Percentiles rank a stretch among this genome's conserved stretches.
These are phyloP conservation scores for Pestalotiopsis sp. DNA, from an alignment of 2,329 filamentous ascomycete genomes.

Conservation along the genomic window DNA sequence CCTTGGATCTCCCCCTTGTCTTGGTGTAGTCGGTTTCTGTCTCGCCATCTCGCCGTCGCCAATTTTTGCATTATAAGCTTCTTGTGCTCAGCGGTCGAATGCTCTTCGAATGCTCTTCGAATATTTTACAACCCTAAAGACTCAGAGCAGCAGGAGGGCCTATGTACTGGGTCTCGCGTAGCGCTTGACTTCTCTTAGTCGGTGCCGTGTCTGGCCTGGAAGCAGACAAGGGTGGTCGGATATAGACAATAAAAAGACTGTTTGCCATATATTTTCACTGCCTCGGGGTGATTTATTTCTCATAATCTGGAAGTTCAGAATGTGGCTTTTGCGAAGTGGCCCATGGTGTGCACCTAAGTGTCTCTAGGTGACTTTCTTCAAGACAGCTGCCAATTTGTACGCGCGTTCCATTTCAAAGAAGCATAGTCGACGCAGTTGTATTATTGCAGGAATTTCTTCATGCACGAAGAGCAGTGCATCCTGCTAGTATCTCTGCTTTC, in stretches of 20 bases:
- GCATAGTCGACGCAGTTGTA: not conserved
- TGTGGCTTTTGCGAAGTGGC: too few species aligned
- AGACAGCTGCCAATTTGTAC: too few species aligned
- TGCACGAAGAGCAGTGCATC: not conserved
- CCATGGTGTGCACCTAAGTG: too few species aligned
- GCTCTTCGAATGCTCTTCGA: too few species aligned
- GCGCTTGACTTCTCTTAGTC: too few species aligned
- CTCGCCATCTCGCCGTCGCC: not conserved
- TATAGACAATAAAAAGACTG: not conserved
- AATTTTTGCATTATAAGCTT: not conserved
- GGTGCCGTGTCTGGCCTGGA: not conserved
- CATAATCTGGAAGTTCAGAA: too few species aligned
- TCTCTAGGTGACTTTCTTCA: too few species aligned
- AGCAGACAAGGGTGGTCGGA: not conserved
- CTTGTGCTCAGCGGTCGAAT: not conserved
- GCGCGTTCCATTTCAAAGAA: too few species aligned
- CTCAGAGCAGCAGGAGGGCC: too few species aligned
- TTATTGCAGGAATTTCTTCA: not conserved
- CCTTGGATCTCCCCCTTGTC: not conserved
- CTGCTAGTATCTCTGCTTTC: not conserved
- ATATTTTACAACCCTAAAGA: too few species aligned
- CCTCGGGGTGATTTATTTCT: too few species aligned
- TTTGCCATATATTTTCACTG: not conserved
- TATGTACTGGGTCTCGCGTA: too few species aligned
- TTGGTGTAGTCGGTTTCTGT: not conserved